Conservation (phyloP, 352 stramenopile genomes). For the Plasmopara halstedii region DNA sequence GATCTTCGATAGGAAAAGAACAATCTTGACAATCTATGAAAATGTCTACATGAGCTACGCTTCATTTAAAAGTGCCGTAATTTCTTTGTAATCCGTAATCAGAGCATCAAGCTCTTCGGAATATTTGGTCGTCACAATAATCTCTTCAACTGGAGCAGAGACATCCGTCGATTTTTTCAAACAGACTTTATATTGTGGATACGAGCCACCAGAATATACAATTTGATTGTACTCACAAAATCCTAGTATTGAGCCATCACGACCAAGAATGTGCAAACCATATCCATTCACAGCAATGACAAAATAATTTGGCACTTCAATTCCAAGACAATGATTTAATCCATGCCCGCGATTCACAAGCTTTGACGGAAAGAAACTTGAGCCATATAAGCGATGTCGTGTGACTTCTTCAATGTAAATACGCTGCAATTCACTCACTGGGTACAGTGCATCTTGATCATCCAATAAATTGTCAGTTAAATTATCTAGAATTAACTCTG, state of each 20-base stretch:
- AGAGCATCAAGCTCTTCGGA: conserved; percentile 55
- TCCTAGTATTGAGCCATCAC: conserved; percentile 50
- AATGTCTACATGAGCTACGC: conserved; percentile 10
- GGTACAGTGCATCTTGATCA: conserved; percentile 29
- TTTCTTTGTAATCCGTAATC: conserved; percentile 71
- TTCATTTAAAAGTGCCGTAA: conserved; percentile 60
- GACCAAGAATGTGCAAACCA: conserved; percentile 87
- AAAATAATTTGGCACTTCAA: conserved; percentile 79
- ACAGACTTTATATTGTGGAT: conserved; percentile 65
- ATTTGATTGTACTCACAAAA: conserved; percentile 67
- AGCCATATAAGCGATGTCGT: conserved; percentile 79
- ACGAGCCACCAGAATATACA: conserved; percentile 40
- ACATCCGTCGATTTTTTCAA: conserved; percentile 36
- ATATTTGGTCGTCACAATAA: conserved; percentile 63
- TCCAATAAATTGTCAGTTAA: conserved; percentile 46
- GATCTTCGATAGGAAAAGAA: too few species aligned
- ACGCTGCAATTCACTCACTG: conserved; percentile 55
- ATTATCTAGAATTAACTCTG: conserved; percentile 54
- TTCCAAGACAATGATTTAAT: conserved; percentile 25
- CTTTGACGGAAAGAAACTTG: conserved; percentile 83
- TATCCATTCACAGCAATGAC: conserved; percentile 85
- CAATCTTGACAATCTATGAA: background rate
- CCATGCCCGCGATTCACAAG: conserved; percentile 35
- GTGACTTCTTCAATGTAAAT: conserved; percentile 81
- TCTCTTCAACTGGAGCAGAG: conserved; percentile 35